Evolutionary conservation across 2,329 filamentous ascomycete genomes (phyloP).

Genomic region (Colletotrichum brevisporum): DNA sequence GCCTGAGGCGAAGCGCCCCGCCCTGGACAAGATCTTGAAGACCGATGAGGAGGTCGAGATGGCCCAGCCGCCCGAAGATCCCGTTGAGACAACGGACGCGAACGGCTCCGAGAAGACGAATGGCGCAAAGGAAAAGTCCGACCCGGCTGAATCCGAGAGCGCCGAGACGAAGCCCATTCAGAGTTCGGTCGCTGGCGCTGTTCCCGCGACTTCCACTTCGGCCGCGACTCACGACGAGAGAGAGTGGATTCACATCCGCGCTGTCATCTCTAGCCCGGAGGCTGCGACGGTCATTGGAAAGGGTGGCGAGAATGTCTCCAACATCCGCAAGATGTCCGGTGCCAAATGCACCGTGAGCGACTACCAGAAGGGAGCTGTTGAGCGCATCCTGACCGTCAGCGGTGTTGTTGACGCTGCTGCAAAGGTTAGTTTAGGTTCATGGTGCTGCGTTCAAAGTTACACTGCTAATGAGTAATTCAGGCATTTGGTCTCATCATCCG

Average conservation of each 20-base stretch:
- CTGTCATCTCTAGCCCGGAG: slow-evolving; percentile 97
- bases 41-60: slow-evolving; percentile 71
- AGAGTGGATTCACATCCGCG: slow-evolving; percentile 95
- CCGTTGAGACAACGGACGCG: slow-evolving; percentile 59
- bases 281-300: slow-evolving; percentile 99
- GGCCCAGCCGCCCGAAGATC: slow-evolving; percentile 54
- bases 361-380: slow-evolving; percentile 95
- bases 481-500: slow-evolving; percentile 98
- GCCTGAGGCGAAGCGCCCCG: slow-evolving; percentile 96
- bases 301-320: slow-evolving; percentile 97
- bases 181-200: slow-evolving; percentile 52
- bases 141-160: slow-evolving; percentile 75
- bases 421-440: slow-evolving; percentile 73
- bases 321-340: slow-evolving; percentile 94
- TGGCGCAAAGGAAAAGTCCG: slow-evolving; percentile 67
- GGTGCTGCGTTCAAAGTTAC: neutral
- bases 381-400: slow-evolving; percentile 97
- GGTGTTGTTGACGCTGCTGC: slow-evolving; percentile 96
- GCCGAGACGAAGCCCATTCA: slow-evolving; percentile 60
- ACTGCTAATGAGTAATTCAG: slow-evolving; percentile 57
- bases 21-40: slow-evolving; percentile 91
- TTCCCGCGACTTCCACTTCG: slow-evolving; percentile 56
- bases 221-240: slow-evolving; percentile 85
- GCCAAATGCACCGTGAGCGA: slow-evolving; percentile 99
- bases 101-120: slow-evolving; percentile 66